Evolutionary conservation across 805 yeast genomes (phyloP), one percentile per base, ranked within the genome.

Genomic region (Candida gorgasii): DNA sequence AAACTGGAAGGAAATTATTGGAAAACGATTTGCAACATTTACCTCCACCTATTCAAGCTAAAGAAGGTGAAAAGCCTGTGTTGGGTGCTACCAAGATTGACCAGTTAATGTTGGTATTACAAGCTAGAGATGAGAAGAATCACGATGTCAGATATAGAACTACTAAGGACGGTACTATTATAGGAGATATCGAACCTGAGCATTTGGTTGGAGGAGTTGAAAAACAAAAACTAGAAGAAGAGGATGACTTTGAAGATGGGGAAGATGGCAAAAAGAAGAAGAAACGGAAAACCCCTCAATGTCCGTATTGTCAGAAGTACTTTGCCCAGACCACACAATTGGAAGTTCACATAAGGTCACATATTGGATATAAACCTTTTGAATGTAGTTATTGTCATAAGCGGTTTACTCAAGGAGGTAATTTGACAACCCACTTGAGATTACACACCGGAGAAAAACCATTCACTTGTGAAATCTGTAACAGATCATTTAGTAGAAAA

Each of bases 371-470:
- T 49, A 84, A 89, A 55, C 96, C 96, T 8, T 89, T 82, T 59
- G 81, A 76, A 53, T 89, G 97, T 61, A 73, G 76, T 15, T 84
- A 69, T 53, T 89, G 96, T 66, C 84, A 80, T 12, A 89, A 89
- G 61, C 64, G 84, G 40, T 89, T 89, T 52, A 87, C 96, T 0
- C 97, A 89, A 60, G 92, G 96, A 35, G 96, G 96, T 16, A 89
- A 89, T 61, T 67, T 89, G 51, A 65, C 95, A 42, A 89, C 97
- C 0, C 97, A 89, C 66, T 69, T 81, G 55, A 69, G 96, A 49
- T 69, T 89, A 24, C 97, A 89, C 55, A 89, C 97, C 0, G 97
- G 97, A 19, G 96, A 90, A 55, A 86, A 86, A 58, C 98, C 97
- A 3, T 90, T 84, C 57, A 71, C 75, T 27, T 90, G 98, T 67